Base-by-base conservation (phyloP, 2,329 filamentous ascomycete genomes). In the Aureobasidium zeae region DNA sequence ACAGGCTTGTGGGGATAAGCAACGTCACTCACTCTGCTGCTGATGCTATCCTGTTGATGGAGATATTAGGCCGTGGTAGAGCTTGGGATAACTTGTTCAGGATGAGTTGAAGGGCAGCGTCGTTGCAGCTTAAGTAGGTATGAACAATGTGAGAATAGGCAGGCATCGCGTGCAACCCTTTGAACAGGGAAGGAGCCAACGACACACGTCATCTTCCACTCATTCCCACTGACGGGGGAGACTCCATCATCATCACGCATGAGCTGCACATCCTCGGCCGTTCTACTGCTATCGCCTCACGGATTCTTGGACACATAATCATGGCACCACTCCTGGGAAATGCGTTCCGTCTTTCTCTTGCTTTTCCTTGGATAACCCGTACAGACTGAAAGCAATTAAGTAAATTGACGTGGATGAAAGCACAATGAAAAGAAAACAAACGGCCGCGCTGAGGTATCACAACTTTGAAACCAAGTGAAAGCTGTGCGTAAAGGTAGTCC, bases 361-460 rank as follows among this genome's bases (percentile, higher is more conserved):
- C 33, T 38, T 30, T 38, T 32, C 28, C 24, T 24, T 21, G 42
- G 31, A 12, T 25, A 45, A 37, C 24, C n/a, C 17, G 30, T 44
- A 44, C 41, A 44, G 32, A 44, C 16, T 45, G 21, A 25, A 32
- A 38, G 43, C 43, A 34, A 45, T 32, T 33, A 45, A 45, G 33
- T 48, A 44, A 48, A 43, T 48, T 36, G 44, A 48, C 43, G 42
- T 48, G 39, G 21, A 33, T 41, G 33, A 29, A 46, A 48, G 38
- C 43, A 34, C 38, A 47, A 41, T 20, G 29, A 34, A 26, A 45
- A 31, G 28, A 43, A 37, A 19, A 35, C 26, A 46, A 49, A 49
- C 20, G 37, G 33, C 52, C 50, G 50, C 55, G 54, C 55, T 54
- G 46, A 56, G 55, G 55, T 57, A 57, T 57, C 55, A 54, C 53